Evolutionary conservation across 1,139 yeast species (phyloP), one percentile per base, ranked within the genome.

Genomic region (Geotrichum bryndzae): DNA sequence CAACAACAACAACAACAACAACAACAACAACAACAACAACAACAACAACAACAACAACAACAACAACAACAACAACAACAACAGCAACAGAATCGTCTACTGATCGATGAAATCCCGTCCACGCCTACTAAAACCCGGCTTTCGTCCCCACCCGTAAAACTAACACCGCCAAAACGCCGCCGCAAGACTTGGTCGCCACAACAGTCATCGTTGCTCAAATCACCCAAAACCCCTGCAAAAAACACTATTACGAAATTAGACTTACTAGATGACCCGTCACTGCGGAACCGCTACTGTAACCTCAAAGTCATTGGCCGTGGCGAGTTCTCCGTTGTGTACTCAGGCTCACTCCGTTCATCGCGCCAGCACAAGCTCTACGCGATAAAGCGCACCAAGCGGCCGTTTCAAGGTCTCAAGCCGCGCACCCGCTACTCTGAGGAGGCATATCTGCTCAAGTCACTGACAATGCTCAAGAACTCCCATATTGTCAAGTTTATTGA

Each of bases 291-390:
- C 72, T 92, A 92, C 74, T 63, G 66, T 60, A 83, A 85, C 67
- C 90, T 92, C 56, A 81, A 82, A 59, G 76, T 86, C 58, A 79
- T 91, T 58, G 97, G 96, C 4, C 79, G 83, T 51, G 98, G 99
- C 27, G 96, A 90, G 73, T 94, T 94, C 70, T 89, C 97, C 2
- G 79, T 85, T 55, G 98, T 96, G 15, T 94, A 84, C 74, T 90
- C 88, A 76, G 89, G 66, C 81, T 84, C 77, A 78, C 64, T 73
- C 74, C 5, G 70, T 84, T 31, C 78, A 79, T 61, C 71, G 69
- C 35, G 73, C 74, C 51, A 54, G 65, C 56, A 33, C 62, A 23
- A 54, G 56, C 23, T 35, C n/a, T 35, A 35, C 45, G 35, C 25
- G 78, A 78, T 57, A 85, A 84, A 64, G 94, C 87, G 66, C 95